phyloP scores from a whole-genome alignment of 1,284 basidiomycete genomes.

The Pseudozyma tsukubaensis region DNA sequence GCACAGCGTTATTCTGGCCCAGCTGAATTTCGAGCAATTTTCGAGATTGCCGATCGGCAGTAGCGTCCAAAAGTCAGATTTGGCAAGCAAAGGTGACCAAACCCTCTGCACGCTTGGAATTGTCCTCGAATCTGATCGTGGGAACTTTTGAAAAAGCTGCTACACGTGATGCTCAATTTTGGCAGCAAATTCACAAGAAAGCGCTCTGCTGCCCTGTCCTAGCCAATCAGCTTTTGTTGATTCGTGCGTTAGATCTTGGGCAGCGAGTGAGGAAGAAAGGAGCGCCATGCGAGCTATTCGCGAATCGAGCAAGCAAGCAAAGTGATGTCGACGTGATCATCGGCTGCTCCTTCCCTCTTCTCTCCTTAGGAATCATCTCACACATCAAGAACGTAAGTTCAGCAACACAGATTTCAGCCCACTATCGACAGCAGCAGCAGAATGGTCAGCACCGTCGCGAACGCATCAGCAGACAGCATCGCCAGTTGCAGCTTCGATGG shows the following conservation, averaged over 20 bases:
- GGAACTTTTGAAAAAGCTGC: constrained; percentile 4
- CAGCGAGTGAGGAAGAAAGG: constrained; percentile 7
- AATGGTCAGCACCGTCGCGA: background rate
- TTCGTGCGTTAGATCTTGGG: background rate
- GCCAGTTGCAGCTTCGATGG: background rate
- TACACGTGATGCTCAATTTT: constrained; percentile 7
- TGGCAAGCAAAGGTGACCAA: background rate
- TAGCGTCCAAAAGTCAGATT: background rate
- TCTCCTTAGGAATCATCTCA: constrained; percentile 28
- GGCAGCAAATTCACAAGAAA: background rate
- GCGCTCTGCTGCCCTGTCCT: constrained; percentile 2
- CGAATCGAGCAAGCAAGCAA: background rate
- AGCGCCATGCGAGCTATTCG: background rate
- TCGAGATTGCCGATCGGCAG: constrained; percentile 10
- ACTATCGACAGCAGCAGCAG: background rate
- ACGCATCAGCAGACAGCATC: constrained; percentile 2
- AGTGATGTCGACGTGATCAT: constrained; percentile 17
- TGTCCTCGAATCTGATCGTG: background rate
- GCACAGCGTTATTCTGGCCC: background rate
- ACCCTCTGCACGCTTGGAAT: background rate
- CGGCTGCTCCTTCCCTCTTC: constrained; percentile 1
- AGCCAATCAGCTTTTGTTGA: background rate
- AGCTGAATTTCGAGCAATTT: background rate
- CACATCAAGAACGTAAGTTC: constrained; percentile 47
- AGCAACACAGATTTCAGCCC: background rate